phyloP scores from a whole-genome alignment of 805 yeast species.

The Metschnikowia lunata region DNA sequence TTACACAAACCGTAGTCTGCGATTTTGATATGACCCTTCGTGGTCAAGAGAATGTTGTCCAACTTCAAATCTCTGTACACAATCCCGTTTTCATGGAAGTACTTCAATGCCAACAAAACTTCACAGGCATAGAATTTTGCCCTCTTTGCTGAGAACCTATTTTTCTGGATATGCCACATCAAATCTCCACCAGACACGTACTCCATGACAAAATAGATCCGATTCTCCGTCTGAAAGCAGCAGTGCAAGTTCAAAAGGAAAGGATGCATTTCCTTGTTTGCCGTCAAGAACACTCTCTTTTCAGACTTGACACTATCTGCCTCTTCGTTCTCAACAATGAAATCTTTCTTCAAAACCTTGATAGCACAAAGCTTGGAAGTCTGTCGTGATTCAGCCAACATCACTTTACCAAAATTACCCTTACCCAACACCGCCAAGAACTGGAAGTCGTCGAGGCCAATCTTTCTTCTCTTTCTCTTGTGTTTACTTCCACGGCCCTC shows the following conservation, averaged over 20 bases:
- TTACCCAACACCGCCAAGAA: constrained; percentile 93
- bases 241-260: constrained; percentile 86
- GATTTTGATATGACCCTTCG: constrained; percentile 90
- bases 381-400: constrained; percentile 90
- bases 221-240: constrained; percentile 96
- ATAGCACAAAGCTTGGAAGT: constrained; percentile 85
- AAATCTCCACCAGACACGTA: constrained; percentile 96
- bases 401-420: constrained; percentile 98
- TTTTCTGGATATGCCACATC: constrained; percentile 98
- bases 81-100: constrained; percentile 93
- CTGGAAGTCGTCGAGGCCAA: constrained; percentile 93
- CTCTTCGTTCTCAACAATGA: constrained; percentile 92
- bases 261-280: constrained; percentile 88
- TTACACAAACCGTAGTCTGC: constrained; percentile 98
- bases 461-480: constrained; percentile 53
- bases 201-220: constrained; percentile 98
- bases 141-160: constrained; percentile 78
- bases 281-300: constrained; percentile 81
- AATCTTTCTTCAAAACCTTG: constrained; percentile 93
- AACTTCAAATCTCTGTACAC: constrained; percentile 94
- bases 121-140: constrained; percentile 98
- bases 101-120: constrained; percentile 83
- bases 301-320: constrained; percentile 93
- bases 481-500: constrained; percentile 22
- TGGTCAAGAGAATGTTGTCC: constrained; percentile 86